A percentile compares a stretch with the other conserved stretches of the same genome.
phyloP scores from a whole-genome alignment of 164 flowering plant species.

The Magnolia changhungtana region DNA sequence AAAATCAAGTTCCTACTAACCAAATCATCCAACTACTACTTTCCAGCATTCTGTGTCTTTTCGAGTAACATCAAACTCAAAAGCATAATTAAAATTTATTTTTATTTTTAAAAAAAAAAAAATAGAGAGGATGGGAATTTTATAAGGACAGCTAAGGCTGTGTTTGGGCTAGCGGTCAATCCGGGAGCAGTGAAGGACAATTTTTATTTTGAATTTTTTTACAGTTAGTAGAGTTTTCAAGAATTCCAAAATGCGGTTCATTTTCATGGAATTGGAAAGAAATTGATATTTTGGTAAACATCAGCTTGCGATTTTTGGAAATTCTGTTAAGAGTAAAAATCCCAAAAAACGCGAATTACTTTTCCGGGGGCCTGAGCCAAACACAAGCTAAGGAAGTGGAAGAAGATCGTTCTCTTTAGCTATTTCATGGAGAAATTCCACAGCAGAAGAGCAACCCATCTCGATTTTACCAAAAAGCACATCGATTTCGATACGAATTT shows the following conservation, averaged over 20 bases:
- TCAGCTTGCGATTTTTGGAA: too few species aligned
- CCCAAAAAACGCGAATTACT: neutral
- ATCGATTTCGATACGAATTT: neutral
- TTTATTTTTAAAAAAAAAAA: too few species aligned
- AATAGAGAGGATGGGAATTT: too few species aligned
- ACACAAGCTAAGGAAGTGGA: neutral
- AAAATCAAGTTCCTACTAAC: neutral
- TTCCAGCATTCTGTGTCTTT: neutral
- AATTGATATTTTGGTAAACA: too few species aligned
- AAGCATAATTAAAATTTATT: too few species aligned
- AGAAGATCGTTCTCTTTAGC: neutral
- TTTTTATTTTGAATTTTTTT: too few species aligned
- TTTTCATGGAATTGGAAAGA: too few species aligned
- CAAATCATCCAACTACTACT: neutral
- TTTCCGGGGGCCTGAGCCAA: neutral
- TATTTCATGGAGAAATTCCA: neutral
- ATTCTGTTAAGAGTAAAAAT: neutral
- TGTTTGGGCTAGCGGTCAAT: too few species aligned
- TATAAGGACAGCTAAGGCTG: too few species aligned
- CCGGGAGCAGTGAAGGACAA: too few species aligned
- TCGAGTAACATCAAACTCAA: neutral
- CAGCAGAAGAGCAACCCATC: neutral
- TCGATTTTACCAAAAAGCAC: neutral
- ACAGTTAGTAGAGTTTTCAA: too few species aligned
- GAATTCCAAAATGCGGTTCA: too few species aligned